Conservation (phyloP, 257 asterid species). For the Marsdenia floribunda region DNA sequence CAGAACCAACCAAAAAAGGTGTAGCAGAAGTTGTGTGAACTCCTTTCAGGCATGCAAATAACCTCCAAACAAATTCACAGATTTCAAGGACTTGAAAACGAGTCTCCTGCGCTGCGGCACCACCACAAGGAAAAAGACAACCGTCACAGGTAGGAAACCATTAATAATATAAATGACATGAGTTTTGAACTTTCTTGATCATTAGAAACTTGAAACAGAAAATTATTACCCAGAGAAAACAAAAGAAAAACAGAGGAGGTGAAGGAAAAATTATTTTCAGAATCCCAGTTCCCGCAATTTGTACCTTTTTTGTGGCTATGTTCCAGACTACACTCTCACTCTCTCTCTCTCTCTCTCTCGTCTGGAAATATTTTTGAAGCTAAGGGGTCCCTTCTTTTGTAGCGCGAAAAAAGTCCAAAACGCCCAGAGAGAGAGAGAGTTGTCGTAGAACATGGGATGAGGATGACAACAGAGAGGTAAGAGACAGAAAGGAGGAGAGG, state of each 20-base stretch:
- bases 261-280: background rate
- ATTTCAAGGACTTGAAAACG: conserved; percentile 25
- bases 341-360: background rate
- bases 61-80: conserved; percentile 26
- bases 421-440: conserved; percentile 2
- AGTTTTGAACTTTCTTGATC: conserved; percentile 18
- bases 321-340: background rate
- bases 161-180: conserved; percentile 13
- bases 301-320: background rate
- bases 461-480: background rate
- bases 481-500: background rate
- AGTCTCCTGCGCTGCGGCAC: conserved; percentile 16
- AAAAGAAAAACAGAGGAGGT: background rate
- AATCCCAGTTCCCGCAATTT: conserved; percentile 14
- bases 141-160: conserved; percentile 5
- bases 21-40: conserved; percentile 8
- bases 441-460: conserved; percentile 4
- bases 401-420: conserved; percentile 13
- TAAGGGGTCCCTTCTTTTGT: conserved; percentile 13
- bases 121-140: conserved; percentile 27
- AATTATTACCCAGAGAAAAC: background rate
- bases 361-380: conserved; percentile 14
- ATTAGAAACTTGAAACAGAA: background rate
- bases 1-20: conserved; percentile 3
- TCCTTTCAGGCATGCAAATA: conserved; percentile 16